Evolutionary conservation across 2,329 filamentous ascomycete species (phyloP), one percentile per base, ranked within the genome.

Genomic region (Colletotrichum sp.): DNA sequence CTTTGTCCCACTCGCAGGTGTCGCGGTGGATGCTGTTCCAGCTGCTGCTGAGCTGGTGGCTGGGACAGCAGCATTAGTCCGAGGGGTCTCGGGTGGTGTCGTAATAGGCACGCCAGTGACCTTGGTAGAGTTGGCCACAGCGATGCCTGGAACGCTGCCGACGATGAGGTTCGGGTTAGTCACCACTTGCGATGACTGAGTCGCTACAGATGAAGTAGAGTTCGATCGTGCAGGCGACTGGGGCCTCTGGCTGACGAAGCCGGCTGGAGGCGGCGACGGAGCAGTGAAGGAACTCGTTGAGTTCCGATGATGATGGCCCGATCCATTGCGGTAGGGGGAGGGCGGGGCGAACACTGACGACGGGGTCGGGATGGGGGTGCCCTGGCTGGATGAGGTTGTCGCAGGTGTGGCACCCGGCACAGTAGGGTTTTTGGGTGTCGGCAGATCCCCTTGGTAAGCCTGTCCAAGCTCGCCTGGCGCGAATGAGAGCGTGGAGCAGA

Each of bases 401-500:
- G 49, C 55, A 13, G 84, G 81, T 15, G 85, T 85, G 21, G 81
- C 36, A 8, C 70, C 57, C 7, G 70, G 49, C 34, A 85, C 84
- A 8, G 86, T 82, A 28, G 86, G 83, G 72, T 86, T 82, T 79
- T 89, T 91, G 34, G 85, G 82, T 16, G 87, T 86, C n/a, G 88
- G 87, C 52, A 93, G 83, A 68, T 95, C 92, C 36, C 93, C 94
- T 10, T 92, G 93, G 83, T 98, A 98, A 7, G 92, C 86, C 78
- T 96, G 93, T 15, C 97, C 97, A 2, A 99, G 88, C 84, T 99
- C 97, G 10, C 95, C 95, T 3, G 94, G 88, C 2, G 91, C 86
- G 82, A 99, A 99, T 0, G 96, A 94, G 8, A 99, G 88, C 0
- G 95, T 94, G 0, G 97, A 99, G 84, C 97, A 99, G 87, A 99